Evolutionary conservation across 208 protist genomes (phyloP), one percentile per base, ranked within the genome.

Genomic region (Crithidia fasciculata): DNA sequence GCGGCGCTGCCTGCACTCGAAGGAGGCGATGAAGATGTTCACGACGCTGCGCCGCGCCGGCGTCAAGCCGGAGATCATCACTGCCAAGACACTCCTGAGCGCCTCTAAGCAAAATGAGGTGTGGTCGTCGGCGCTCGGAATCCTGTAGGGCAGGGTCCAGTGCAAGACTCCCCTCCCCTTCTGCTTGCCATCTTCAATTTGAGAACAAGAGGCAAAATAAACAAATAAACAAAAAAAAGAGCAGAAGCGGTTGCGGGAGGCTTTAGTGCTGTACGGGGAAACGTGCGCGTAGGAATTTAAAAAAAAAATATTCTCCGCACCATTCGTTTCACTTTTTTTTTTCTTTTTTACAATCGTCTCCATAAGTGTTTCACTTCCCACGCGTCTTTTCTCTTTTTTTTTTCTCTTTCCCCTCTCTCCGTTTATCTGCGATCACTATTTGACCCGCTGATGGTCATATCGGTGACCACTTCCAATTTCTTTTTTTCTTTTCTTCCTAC

Each of bases 61-160:
- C 19, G 90, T 95, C 50, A 80, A 76, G 1, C 76, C 90, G 18
- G 66, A 78, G 8, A 50, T 90, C 10, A 90, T 95, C 43, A 90
- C 78, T 1, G 77, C 80, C 16, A 74, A 78, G 45, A 90, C 84
- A n/a, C 80, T 95, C 16, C 19, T 86, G 15, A 74, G 58, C 18
- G 83, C 85, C 7, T 72, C 74, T 8, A 64, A 78, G 47, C 75
- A 83, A 54, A 81, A 87, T 39, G 83, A 73, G 36, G 60, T 74
- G 58, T 93, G 87, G 83, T 41, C 59, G 56, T 68, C 63, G 19
- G 87, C 89, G 9, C 72, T 95, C 16, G 81, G 83, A 0, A 83
- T 90, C 68, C 40, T 86, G 8, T 94, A 85, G 49, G 18, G 15
- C 0, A 18, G 8, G 16, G 2, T 18, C 6, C 50, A 2, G 28